phyloP scores from a whole-genome alignment of 2,329 filamentous ascomycete genomes.

The Cryphonectria nitschkei region DNA sequence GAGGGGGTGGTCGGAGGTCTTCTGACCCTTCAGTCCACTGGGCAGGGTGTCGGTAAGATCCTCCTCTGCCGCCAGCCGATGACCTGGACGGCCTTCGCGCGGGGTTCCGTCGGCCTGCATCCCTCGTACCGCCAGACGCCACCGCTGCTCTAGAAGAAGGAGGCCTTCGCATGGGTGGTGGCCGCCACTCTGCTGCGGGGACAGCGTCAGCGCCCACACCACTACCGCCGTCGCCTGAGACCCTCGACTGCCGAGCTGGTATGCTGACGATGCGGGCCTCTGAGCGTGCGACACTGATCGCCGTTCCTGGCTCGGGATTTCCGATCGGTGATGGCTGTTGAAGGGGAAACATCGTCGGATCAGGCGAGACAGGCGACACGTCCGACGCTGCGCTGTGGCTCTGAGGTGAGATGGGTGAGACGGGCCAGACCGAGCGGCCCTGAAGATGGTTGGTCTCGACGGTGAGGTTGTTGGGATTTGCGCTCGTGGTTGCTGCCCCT shows the following conservation, averaged over 20 bases:
- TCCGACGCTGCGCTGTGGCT: neutral
- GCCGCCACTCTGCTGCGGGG: neutral
- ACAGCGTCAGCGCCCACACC: neutral
- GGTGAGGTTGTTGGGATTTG: conserved; percentile 5
- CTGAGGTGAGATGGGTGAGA: conserved; percentile 9
- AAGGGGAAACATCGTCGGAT: neutral
- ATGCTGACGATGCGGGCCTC: conserved; percentile 19
- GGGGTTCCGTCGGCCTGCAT: neutral
- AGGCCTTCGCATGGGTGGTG: neutral
- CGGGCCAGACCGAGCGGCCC: conserved; percentile 7
- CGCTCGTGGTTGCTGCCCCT: neutral
- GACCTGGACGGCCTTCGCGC: neutral
- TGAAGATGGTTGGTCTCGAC: conserved; percentile 4
- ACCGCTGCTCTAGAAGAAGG: neutral
- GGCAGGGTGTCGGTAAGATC: neutral
- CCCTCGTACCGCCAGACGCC: neutral
- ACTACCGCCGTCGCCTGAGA: neutral
- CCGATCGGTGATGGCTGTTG: conserved; percentile 7
- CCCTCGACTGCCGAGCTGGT: conserved; percentile 5
- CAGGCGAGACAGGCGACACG: conserved; percentile 15
- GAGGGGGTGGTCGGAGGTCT: conserved; percentile 10
- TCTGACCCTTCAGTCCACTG: neutral
- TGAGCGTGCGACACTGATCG: conserved; percentile 7
- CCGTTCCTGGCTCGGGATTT: neutral
- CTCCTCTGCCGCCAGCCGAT: neutral